Evolutionary conservation across 108 stramenopile genomes (phyloP).

Genomic region (Cylindrotheca fusiformis): DNA sequence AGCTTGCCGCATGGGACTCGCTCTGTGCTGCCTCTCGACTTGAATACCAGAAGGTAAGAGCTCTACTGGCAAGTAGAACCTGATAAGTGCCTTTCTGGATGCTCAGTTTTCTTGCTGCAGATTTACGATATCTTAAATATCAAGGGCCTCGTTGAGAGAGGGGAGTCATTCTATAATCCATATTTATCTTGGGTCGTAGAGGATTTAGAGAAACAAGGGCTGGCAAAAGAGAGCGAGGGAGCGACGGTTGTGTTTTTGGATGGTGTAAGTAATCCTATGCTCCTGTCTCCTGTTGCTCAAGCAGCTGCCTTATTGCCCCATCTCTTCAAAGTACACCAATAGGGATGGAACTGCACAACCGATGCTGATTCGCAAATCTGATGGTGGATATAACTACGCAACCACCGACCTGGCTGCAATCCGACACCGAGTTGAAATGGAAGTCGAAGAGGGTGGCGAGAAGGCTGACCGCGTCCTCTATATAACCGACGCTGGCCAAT

Average conservation of each 20-base stretch:
- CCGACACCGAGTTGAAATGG: slow-evolving; percentile 76
- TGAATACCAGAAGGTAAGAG: slow-evolving; percentile 76
- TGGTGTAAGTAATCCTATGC: slow-evolving; percentile 47
- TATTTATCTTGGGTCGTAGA: slow-evolving; percentile 80
- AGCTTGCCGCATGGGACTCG: slow-evolving; percentile 88
- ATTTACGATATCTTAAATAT: slow-evolving; percentile 83
- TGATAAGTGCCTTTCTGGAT: not conserved
- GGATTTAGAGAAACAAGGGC: slow-evolving; percentile 67
- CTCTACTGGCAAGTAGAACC: not conserved
- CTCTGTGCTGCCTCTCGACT: slow-evolving; percentile 77
- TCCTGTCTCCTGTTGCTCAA: not conserved
- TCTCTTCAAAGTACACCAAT: slow-evolving; percentile 51
- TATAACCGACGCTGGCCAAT: slow-evolving; percentile 97
- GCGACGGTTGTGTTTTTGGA: slow-evolving; percentile 86
- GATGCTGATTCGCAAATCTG: slow-evolving; percentile 92
- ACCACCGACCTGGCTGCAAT: slow-evolving; percentile 98
- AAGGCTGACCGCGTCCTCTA: slow-evolving; percentile 86
- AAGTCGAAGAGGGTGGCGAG: slow-evolving; percentile 62
- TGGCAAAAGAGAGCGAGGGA: slow-evolving; percentile 86
- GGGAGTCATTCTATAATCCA: slow-evolving; percentile 98
- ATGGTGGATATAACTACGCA: slow-evolving; percentile 98
- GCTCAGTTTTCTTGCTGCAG: slow-evolving; percentile 2
- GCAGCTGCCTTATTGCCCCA: not conserved
- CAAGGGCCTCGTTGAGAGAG: slow-evolving; percentile 69
- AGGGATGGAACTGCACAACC: slow-evolving; percentile 85